A percentile compares a stretch with the other conserved stretches of the same genome.
Conservation (phyloP, 208 protist species). For the Borovskyia barvae region DNA sequence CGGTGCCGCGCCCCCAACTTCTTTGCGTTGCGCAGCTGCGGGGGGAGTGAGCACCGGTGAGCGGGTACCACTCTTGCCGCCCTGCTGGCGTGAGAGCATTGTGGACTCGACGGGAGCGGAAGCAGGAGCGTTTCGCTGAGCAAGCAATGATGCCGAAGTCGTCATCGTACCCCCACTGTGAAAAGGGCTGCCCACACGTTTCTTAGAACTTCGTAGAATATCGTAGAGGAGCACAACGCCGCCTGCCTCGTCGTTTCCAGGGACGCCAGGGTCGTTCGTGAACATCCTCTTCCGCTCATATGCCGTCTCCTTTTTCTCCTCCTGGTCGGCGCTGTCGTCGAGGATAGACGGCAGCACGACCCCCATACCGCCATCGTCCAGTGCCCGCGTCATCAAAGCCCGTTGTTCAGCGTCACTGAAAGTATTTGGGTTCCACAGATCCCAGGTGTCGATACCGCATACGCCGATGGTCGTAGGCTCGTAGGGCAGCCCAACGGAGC, state of each 20-base stretch:
- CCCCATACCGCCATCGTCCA: background rate
- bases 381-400: background rate
- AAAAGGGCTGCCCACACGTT: background rate
- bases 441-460: conserved; percentile 42
- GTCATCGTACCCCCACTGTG: no score
- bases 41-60: background rate
- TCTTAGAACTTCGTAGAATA: conserved; percentile 21
- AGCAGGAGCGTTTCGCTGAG: no score
- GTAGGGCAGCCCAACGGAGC: background rate
- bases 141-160: no score
- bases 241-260: background rate
- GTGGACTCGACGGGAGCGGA: no score
- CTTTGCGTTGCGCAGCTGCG: background rate
- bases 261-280: no score
- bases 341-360: conserved; percentile 7
- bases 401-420: conserved; percentile 27
- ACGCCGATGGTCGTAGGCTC: conserved; percentile 30
- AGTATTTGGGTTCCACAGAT: conserved; percentile 18
- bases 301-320: background rate
- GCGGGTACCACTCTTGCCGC: background rate
- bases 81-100: background rate
- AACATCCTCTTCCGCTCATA: no score
- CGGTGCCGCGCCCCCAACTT: background rate
- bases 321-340: background rate
- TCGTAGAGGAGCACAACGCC: conserved; percentile 16